Evolutionary conservation across 371 early-diverging fungal species (phyloP), one percentile per base, ranked within the genome.

Genomic region (Mucor plumbeus): DNA sequence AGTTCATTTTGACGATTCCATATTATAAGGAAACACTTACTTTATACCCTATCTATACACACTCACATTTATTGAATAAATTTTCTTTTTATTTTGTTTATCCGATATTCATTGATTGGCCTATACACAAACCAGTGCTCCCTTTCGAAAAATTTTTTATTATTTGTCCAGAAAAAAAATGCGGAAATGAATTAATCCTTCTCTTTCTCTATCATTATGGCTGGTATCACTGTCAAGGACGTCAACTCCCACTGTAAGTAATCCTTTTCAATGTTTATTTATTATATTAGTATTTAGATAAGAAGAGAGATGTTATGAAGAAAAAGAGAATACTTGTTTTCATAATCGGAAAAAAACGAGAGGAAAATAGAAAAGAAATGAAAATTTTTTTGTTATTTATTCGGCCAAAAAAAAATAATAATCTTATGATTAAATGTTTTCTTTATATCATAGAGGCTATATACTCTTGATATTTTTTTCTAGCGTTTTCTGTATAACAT

Each of bases 181-280:
- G 68, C 68, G 68, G 68, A 67, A 61, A 38, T 61, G 38, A 47
- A 61, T 67, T 69, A 59, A 61, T 64, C 69, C 59, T 61, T 69
- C 70, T 69, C 70, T 69, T 69, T 69, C 70, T 59, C 57, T 61
- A 64, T 70, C 65, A 65, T 48, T 33, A 81, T 81, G 80, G 81
- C 84, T 75, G 94, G 92, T 79, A 88, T 91, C 78, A 97, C 97
- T 81, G 97, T 99, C 69, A 96, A 95, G 91, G 99, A 99, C 92
- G 97, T 99, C 76, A 87, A 86, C 87, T 80, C 97, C 67, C 94
- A 95, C 82, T 92, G 83, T 82, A 80, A 66, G 64, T 48, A 54
- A 26, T 38, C n/a, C 31, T 50, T 41, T 56, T 56, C 26, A 40
- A 40, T 13, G 13, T 48, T n/a, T 31, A 21, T 26, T 31, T 53